These are phyloP conservation scores for Eucalyptus paniculata DNA, from an alignment of 345 rosid species.

Conservation along the genomic window DNA sequence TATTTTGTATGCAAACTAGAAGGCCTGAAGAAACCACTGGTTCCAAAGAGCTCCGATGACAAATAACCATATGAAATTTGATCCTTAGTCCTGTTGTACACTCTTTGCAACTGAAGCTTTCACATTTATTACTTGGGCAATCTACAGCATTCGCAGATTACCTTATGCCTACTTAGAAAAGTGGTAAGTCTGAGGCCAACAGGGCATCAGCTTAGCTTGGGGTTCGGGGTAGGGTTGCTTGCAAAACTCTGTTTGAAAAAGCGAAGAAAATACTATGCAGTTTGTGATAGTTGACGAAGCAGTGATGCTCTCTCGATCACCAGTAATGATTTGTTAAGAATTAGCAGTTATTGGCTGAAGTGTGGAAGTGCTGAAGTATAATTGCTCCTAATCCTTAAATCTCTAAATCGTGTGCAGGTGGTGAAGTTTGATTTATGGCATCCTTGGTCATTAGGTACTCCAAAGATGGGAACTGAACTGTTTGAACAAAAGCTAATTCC, in stretches of 20 bases:
- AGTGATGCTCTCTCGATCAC: background rate
- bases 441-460: background rate
- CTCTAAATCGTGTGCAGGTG: background rate
- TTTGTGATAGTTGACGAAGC: background rate
- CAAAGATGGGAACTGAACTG: background rate
- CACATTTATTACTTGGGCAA: background rate
- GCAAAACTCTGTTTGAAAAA: background rate
- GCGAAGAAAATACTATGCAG: background rate
- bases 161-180: background rate
- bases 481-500: background rate
- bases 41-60: background rate
- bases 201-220: background rate
- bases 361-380: background rate
- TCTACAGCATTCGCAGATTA: background rate
- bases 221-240: background rate
- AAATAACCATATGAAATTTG: background rate
- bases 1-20: background rate
- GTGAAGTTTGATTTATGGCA: background rate
- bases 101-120: background rate
- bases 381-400: background rate
- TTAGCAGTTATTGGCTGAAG: background rate
- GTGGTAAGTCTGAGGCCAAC: background rate
- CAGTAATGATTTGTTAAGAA: background rate
- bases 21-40: background rate
- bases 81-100: background rate